Conservation (phyloP, 192 early-diverging fungal species). For the Geranomyces variabilis region DNA sequence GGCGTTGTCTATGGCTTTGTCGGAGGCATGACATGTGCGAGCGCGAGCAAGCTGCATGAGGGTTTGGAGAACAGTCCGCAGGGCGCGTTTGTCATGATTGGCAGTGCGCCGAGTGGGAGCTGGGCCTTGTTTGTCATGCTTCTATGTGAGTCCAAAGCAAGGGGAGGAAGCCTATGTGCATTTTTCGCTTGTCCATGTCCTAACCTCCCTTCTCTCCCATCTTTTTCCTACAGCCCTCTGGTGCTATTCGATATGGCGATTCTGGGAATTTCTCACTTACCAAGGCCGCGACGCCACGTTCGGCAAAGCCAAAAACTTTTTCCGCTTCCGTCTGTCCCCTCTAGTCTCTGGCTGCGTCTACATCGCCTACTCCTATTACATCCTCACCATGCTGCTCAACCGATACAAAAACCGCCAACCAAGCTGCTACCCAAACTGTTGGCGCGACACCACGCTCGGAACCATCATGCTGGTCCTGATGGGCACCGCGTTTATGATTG, state of each 20-base stretch:
- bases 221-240: conserved; percentile 29
- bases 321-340: conserved; percentile 46
- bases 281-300: conserved; percentile 48
- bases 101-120: conserved; percentile 38
- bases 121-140: conserved; percentile 43
- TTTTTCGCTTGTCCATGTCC: background rate
- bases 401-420: conserved; percentile 9
- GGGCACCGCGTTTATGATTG: conserved; percentile 49
- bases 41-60: conserved; percentile 34
- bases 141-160: conserved; percentile 24
- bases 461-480: conserved; percentile 35
- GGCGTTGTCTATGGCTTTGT: conserved; percentile 54
- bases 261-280: conserved; percentile 49
- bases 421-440: conserved; percentile 40
- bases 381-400: conserved; percentile 38
- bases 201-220: background rate
- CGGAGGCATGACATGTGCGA: conserved; percentile 49
- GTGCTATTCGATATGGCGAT: conserved; percentile 53
- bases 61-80: conserved; percentile 34
- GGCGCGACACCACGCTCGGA: conserved; percentile 33
- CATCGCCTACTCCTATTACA: conserved; percentile 23
- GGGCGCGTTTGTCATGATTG: conserved; percentile 52
- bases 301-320: conserved; percentile 46
- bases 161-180: background rate
- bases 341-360: conserved; percentile 51